These are phyloP conservation scores for Colletotrichum filicis DNA, from an alignment of 2,329 filamentous ascomycete genomes.

Conservation along the genomic window DNA sequence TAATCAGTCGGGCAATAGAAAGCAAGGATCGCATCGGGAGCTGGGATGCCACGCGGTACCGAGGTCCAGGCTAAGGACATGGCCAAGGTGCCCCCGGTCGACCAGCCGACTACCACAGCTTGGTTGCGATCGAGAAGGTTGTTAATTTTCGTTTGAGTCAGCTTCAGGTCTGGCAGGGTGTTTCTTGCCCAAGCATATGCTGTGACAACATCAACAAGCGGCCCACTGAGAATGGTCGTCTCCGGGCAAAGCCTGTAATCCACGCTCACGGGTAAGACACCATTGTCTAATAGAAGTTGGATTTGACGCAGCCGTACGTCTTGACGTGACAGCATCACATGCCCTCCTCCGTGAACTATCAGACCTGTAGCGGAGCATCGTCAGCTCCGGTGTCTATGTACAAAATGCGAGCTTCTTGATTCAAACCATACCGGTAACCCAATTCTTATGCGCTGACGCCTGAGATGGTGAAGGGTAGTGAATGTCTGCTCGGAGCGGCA, in stretches of 20 bases:
- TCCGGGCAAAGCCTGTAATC: conserved; percentile 64
- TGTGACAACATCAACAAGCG: conserved; percentile 57
- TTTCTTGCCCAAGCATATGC: conserved; percentile 53
- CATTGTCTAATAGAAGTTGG: conserved; percentile 46
- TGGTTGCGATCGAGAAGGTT: neutral
- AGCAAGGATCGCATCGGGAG: conserved; percentile 42
- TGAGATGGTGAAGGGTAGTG: no score
- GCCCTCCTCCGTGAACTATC: conserved; percentile 53
- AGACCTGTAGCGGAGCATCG: no score
- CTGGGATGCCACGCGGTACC: conserved; percentile 38
- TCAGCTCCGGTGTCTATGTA: no score
- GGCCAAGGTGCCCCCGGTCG: conserved; percentile 57
- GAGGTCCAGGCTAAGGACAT: conserved; percentile 54
- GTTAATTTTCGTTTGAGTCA: neutral
- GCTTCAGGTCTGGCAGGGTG: neutral
- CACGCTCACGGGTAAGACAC: conserved; percentile 58
- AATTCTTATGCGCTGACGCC: no score
- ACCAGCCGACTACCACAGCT: conserved; percentile 59
- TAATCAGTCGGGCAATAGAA: conserved; percentile 30
- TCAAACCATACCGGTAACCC: no score
- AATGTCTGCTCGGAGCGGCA: no score
- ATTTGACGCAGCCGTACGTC: conserved; percentile 45
- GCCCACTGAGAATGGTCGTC: conserved; percentile 54
- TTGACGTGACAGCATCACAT: conserved; percentile 50
- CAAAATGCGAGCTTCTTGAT: no score